phyloP scores from a whole-genome alignment of 345 rosid genomes.

The Populus davidiana region DNA sequence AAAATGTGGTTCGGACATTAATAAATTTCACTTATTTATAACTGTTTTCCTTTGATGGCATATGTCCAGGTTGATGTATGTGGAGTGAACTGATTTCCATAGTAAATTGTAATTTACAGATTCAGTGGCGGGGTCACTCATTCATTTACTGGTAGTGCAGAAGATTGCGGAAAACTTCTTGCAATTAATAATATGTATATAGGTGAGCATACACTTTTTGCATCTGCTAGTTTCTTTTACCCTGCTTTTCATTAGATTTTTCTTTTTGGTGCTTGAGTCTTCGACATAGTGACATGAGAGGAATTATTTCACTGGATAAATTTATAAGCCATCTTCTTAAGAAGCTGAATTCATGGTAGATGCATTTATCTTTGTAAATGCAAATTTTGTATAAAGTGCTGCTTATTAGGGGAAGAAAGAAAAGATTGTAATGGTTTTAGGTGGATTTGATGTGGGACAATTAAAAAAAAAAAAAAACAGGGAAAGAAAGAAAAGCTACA shows the following conservation, averaged over 20 bases:
- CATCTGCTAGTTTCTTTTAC: background rate
- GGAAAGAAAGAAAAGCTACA: too few relatives aligned
- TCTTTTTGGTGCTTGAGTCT: background rate
- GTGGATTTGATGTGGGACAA: background rate
- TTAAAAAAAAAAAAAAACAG: too few relatives aligned
- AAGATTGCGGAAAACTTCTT: slow-evolving; percentile 74
- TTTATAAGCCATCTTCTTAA: background rate
- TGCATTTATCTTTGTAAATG: background rate
- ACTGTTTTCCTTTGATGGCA: background rate
- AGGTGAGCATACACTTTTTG: slow-evolving; percentile 38
- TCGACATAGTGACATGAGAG: background rate
- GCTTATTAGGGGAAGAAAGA: background rate
- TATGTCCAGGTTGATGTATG: background rate
- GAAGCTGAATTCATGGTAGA: background rate
- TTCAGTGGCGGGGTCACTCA: slow-evolving; percentile 80
- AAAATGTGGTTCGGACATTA: background rate
- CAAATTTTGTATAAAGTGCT: background rate
- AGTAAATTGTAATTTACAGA: slow-evolving; percentile 35
- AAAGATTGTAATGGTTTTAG: background rate
- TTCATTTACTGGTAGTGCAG: slow-evolving; percentile 84
- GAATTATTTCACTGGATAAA: background rate
- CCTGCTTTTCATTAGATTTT: background rate
- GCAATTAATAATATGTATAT: slow-evolving; percentile 64
- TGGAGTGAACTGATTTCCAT: background rate
- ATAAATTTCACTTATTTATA: background rate